Conservation (phyloP, 2,329 filamentous ascomycete species). For the Aspergillus niger region DNA sequence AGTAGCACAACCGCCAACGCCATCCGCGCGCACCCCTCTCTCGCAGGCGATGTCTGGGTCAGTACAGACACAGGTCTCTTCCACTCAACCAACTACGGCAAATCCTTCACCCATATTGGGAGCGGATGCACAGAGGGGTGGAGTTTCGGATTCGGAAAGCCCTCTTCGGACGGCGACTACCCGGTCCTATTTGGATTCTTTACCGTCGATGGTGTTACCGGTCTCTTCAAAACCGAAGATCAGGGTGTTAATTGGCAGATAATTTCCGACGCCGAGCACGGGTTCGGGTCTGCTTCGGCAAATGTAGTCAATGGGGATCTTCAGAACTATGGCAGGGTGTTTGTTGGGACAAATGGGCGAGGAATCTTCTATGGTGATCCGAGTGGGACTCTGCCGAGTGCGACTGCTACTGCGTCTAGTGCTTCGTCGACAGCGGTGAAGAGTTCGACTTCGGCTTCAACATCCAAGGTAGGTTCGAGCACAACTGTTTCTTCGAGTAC, state of each 20-base stretch:
- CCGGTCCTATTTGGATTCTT: constrained; percentile 32
- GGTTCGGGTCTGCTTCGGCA: constrained; percentile 27
- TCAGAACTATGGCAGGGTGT: constrained; percentile 32
- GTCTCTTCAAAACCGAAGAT: constrained; percentile 31
- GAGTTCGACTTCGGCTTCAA: neutral
- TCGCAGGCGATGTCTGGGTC: constrained; percentile 27
- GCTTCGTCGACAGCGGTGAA: constrained; percentile 16
- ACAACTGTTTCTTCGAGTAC: neutral
- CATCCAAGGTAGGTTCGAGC: neutral
- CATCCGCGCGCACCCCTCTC: constrained; percentile 23
- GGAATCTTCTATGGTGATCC: constrained; percentile 35
- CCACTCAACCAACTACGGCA: constrained; percentile 55
- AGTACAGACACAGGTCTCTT: constrained; percentile 56
- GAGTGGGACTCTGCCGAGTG: constrained; percentile 25
- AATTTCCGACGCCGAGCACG: constrained; percentile 30
- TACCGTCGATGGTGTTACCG: constrained; percentile 24
- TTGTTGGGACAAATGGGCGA: constrained; percentile 38
- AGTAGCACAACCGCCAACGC: constrained; percentile 27
- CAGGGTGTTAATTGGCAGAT: constrained; percentile 29
- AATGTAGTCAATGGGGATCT: constrained; percentile 32
- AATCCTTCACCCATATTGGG: constrained; percentile 47
- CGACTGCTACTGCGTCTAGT: constrained; percentile 19
- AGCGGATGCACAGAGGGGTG: constrained; percentile 20
- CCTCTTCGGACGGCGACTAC: constrained; percentile 19
- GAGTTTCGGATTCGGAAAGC: constrained; percentile 30